Base-by-base conservation (phyloP, 2,329 filamentous ascomycete genomes). In the Talaromyces sp. region DNA sequence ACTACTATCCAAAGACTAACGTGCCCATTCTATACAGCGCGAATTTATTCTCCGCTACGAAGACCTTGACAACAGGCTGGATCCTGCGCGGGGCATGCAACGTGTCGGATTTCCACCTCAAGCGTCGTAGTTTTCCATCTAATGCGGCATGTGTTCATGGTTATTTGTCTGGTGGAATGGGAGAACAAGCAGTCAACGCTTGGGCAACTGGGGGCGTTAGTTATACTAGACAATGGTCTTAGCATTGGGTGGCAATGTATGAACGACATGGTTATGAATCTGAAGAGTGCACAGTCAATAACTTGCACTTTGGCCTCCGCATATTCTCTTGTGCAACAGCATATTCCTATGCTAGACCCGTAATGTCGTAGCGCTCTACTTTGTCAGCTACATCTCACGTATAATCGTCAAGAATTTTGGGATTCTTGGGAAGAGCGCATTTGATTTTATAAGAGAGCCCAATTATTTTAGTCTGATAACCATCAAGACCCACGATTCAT, bases 11-110 rank as follows among this genome's bases (percentile, higher is more conserved):
- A 28, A 8, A 59, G 16, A 59, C 63, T 65, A 28, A 68, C 18
- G 18, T 54, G 6, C 44, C 56, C 36, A 18, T 12, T 14, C 28
- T 34, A 58, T 51, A 14, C 62, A 80, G 75, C 77, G 79, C 51
- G 79, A 81, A 64, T 81, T 81, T 59, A 77, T 81, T 40, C 73
- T 82, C 60, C 76, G 78, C 57, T 82, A 81, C 62, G 78, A 80
- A 65, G 79, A 80, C 67, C 68, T 82, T 66, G 80, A 82, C 64
- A 81, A 81, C 69, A 73, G 76, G 54, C 69, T 79, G 63, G 77
- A 79, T 60, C 73, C 75, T 34, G 74, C 72, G 57, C 69, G 77
- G 31, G 69, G 67, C 31, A 66, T 76, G 47, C 66, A 70, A 55
- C 74, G 75, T 33, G 62, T 74, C 60, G 70, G 70, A 33, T 76